Evolutionary conservation across 768 basidiomycete genomes (phyloP).

Genomic region (Tylopilus intermedius): DNA sequence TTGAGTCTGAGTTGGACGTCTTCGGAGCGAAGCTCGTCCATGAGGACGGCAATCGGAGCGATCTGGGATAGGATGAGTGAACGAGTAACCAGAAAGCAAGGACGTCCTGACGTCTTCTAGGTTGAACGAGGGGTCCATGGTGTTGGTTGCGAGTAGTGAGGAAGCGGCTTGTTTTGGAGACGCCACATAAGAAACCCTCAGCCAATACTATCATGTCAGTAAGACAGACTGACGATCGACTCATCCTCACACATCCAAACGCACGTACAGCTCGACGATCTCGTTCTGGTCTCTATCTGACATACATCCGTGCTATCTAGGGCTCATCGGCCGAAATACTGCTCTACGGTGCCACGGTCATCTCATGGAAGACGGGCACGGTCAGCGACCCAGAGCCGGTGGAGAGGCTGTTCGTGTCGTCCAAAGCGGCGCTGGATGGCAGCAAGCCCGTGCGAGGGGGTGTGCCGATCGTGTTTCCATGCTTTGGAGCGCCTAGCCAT

Average conservation of each 20-base stretch:
- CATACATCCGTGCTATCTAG: slow-evolving; percentile 31
- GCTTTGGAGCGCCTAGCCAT: slow-evolving; percentile 82
- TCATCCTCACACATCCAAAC: slow-evolving; percentile 61
- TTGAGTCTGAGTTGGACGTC: slow-evolving; percentile 95
- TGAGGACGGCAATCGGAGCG: slow-evolving; percentile 91
- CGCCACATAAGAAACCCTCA: slow-evolving; percentile 19
- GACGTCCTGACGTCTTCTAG: slow-evolving; percentile 58
- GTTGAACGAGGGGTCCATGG: slow-evolving; percentile 63
- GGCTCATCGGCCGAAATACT: slow-evolving; percentile 64
- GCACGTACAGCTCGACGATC: slow-evolving; percentile 26
- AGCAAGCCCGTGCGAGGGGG: slow-evolving; percentile 67
- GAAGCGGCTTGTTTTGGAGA: slow-evolving; percentile 9
- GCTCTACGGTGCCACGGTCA: slow-evolving; percentile 80
- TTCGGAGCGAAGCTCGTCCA: slow-evolving; percentile 97
- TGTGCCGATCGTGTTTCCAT: slow-evolving; percentile 69
- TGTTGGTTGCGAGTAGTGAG: background rate
- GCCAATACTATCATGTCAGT: slow-evolving; percentile 46
- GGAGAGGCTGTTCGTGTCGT: slow-evolving; percentile 80
- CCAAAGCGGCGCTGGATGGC: slow-evolving; percentile 74
- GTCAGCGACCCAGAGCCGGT: slow-evolving; percentile 31
- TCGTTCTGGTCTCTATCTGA: background rate
- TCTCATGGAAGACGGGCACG: slow-evolving; percentile 72
- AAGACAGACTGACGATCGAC: slow-evolving; percentile 37
- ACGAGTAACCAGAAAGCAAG: background rate
- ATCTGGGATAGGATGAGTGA: slow-evolving; percentile 45